phyloP scores from a whole-genome alignment of 495 filamentous ascomycete genomes.

The Xylaria telfairii region DNA sequence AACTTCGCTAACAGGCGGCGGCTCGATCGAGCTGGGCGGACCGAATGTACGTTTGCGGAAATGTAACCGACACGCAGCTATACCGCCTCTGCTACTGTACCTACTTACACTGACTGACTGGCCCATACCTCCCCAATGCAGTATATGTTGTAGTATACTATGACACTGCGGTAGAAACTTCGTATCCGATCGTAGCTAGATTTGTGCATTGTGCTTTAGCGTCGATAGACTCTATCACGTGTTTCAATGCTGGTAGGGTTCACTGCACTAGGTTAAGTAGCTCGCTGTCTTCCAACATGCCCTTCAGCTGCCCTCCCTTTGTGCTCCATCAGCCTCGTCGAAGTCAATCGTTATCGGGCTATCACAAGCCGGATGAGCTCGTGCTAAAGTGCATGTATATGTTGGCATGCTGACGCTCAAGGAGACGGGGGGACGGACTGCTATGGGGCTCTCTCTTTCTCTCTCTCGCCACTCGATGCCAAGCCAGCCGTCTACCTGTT shows the following conservation, averaged over 20 bases:
- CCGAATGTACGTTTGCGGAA: constrained; percentile 16
- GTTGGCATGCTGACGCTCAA: neutral
- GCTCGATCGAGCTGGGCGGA: constrained; percentile 8
- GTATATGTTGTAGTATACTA: neutral
- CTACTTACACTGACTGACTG: neutral
- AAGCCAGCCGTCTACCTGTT: neutral
- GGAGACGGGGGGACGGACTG: neutral
- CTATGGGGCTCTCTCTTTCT: constrained; percentile 13
- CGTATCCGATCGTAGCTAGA: neutral
- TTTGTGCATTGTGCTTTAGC: neutral
- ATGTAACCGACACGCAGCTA: constrained; percentile 8
- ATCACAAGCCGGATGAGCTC: neutral
- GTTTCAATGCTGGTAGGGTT: neutral
- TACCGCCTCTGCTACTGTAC: neutral
- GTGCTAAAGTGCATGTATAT: neutral
- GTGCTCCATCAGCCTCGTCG: constrained; percentile 1
- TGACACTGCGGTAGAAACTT: neutral
- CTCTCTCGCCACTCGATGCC: neutral
- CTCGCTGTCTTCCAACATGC: neutral
- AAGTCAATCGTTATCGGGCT: neutral
- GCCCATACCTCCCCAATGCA: neutral
- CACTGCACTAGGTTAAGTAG: too few relatives aligned
- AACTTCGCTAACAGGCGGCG: neutral
- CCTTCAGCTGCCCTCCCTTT: neutral
- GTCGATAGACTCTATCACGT: neutral